phyloP scores from a whole-genome alignment of 768 basidiomycete genomes.

The Boletus rubropictus region DNA sequence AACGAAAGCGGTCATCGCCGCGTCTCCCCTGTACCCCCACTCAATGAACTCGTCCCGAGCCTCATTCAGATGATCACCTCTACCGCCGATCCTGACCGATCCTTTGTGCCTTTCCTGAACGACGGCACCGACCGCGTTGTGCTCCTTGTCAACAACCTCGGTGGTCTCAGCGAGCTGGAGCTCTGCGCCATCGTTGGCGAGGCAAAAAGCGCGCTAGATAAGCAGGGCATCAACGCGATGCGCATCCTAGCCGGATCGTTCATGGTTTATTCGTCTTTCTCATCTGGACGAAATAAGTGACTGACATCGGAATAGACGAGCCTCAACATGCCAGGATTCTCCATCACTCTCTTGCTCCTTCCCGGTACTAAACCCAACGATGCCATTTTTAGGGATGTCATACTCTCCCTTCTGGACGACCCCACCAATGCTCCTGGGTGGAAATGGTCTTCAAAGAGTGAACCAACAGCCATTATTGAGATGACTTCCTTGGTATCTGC shows the following conservation, averaged over 20 bases:
- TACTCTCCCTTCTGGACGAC: conserved; percentile 70
- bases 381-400: conserved; percentile 34
- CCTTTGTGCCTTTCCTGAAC: conserved; percentile 65
- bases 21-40: conserved; percentile 64
- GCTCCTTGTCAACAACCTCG: conserved; percentile 82
- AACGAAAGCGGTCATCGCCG: conserved; percentile 77
- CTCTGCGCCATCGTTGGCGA: conserved; percentile 64
- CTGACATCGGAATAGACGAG: conserved; percentile 51
- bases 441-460: conserved; percentile 61
- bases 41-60: conserved; percentile 62
- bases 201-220: conserved; percentile 48
- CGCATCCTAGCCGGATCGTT: conserved; percentile 75
- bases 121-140: conserved; percentile 64
- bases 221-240: conserved; percentile 49
- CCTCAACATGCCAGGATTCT: conserved; percentile 91
- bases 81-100: conserved; percentile 70
- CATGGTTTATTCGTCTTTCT: conserved; percentile 52
- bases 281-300: background rate
- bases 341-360: conserved; percentile 74
- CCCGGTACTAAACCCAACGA: conserved; percentile 41
- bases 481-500: conserved; percentile 10
- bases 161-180: conserved; percentile 80
- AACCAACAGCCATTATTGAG: conserved; percentile 31
- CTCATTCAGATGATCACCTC: conserved; percentile 67
- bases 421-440: conserved; percentile 71